These are phyloP conservation scores for Trametes punicea DNA, from an alignment of 768 basidiomycete genomes.

Conservation along the genomic window DNA sequence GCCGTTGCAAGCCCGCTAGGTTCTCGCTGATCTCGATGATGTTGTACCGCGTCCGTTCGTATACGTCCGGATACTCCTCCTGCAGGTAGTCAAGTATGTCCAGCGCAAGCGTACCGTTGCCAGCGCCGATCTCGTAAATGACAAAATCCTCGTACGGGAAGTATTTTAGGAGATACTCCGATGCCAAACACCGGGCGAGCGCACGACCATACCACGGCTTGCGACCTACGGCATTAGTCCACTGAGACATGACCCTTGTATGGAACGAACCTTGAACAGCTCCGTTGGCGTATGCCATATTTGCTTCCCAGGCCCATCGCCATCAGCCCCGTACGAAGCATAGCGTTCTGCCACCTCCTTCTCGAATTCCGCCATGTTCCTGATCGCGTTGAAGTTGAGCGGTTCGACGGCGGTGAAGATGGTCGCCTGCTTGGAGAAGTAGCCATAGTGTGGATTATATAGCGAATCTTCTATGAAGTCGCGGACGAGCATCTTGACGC, in stretches of 20 bases:
- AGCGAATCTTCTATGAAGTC: slow-evolving; percentile 97
- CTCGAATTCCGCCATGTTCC: slow-evolving; percentile 74
- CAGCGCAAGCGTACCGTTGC: slow-evolving; percentile 91
- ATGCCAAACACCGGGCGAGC: slow-evolving; percentile 83
- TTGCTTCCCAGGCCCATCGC: slow-evolving; percentile 76
- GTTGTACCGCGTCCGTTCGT: slow-evolving; percentile 86
- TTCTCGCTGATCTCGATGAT: slow-evolving; percentile 93
- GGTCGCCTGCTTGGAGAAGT: slow-evolving; percentile 89
- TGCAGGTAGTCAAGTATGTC: slow-evolving; percentile 83
- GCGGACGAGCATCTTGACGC: slow-evolving; percentile 90
- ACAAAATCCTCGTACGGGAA: slow-evolving; percentile 96
- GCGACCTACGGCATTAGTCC: slow-evolving; percentile 5
- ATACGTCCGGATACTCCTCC: slow-evolving; percentile 82
- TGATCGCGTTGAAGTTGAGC: slow-evolving; percentile 68
- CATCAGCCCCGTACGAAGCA: slow-evolving; percentile 61
- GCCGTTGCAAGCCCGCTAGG: slow-evolving; percentile 67
- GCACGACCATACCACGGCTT: slow-evolving; percentile 96
- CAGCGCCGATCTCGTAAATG: slow-evolving; percentile 97
- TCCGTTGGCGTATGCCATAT: slow-evolving; percentile 99
- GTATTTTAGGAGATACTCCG: slow-evolving; percentile 90
- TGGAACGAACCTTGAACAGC: slow-evolving; percentile 78
- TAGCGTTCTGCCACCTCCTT: slow-evolving; percentile 78
- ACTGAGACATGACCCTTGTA: not conserved
- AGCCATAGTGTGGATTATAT: slow-evolving; percentile 97
- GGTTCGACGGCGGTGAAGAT: slow-evolving; percentile 72